A percentile compares a stretch with the other conserved stretches of the same genome.
Evolutionary conservation across 768 basidiomycete genomes (phyloP).

Genomic region (Russula sp.): DNA sequence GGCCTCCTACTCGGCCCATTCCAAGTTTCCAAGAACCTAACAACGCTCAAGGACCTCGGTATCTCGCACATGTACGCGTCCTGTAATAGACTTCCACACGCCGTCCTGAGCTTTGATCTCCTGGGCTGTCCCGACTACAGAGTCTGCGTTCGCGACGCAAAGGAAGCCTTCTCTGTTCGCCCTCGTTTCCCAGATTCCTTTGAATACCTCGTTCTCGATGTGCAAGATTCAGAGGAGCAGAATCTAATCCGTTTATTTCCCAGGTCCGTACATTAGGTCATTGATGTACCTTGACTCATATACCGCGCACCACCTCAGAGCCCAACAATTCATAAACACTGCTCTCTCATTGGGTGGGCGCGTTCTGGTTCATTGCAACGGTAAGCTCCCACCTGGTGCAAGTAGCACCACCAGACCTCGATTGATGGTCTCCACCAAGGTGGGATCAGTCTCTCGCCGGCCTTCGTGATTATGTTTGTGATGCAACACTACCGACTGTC

Average conservation of each 20-base stretch:
- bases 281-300: not conserved
- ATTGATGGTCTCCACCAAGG: slow-evolving; percentile 42
- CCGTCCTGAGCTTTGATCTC: slow-evolving; percentile 1
- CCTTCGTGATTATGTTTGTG: slow-evolving; percentile 90
- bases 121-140: slow-evolving; percentile 34
- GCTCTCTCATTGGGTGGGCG: slow-evolving; percentile 64
- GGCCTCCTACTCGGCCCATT: slow-evolving; percentile 82
- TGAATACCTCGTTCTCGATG: slow-evolving; percentile 73
- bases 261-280: slow-evolving; percentile 40
- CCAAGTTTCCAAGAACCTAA: slow-evolving; percentile 77
- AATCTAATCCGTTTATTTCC: slow-evolving; percentile 91
- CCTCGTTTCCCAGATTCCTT: slow-evolving; percentile 81
- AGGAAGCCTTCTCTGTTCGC: slow-evolving; percentile 84
- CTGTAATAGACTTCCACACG: slow-evolving; percentile 6
- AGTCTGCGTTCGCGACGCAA: slow-evolving; percentile 82
- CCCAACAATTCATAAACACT: slow-evolving; percentile 66
- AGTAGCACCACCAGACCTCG: not conserved
- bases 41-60: slow-evolving; percentile 54
- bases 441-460: slow-evolving; percentile 81
- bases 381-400: slow-evolving; percentile 35
- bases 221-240: slow-evolving; percentile 91
- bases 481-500: slow-evolving; percentile 78
- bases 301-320: slow-evolving; percentile 38
- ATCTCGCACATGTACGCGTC: slow-evolving; percentile 75
- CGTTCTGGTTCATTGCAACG: slow-evolving; percentile 87